Evolutionary conservation across 2,329 filamentous ascomycete genomes (phyloP), one percentile per base, ranked within the genome.

Genomic region (Microascus cirrosus): DNA sequence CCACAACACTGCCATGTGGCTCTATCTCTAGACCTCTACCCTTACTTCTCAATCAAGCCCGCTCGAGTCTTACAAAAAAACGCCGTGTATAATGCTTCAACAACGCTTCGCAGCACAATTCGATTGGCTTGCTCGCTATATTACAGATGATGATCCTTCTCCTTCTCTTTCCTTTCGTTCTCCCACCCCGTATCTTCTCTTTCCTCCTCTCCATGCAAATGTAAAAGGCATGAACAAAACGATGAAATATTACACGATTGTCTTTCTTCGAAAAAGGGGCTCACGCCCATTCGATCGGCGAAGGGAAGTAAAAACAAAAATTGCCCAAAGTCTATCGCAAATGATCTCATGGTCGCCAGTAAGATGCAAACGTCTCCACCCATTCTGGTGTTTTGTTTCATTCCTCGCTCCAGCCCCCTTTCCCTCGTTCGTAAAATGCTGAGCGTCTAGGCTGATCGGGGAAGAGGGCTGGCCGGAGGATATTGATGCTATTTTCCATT

Each of bases 241-340:
- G 18, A 45, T 18, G 5, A n/a, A 7, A 45, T 15, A 45, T 45
- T 45, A 45, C 15, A 45, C 39, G n/a, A 45, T 18, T 45, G n/a
- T 45, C 36, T 39, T 39, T 15, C n/a, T 18, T n/a, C n/a, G 15
- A 18, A 45, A 42, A 45, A n/a, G 39, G n/a, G 28, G 28, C 28
- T 32, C 8, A 32, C 28, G 28, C 28, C 28, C 28, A 32, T 32
- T 8, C 28, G 28, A 32, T 32, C 28, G 28, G 15, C 39, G 52
- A 53, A 25, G 28, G 36, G 55, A 53, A 60, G 42, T 35, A 60
- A 58, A 54, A 59, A 59, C 54, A 56, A 57, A 59, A 61, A 60
- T 35, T 11, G 50, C 56, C 24, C 39, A 15, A 18, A 7, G 39
- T 45, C 39, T 45, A 45, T 45, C 45, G 24, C 25, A 53, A 8